A percentile compares a stretch with the other conserved stretches of the same genome.
phyloP scores from a whole-genome alignment of 2,329 filamentous ascomycete species.

The Diplodia sapinea region DNA sequence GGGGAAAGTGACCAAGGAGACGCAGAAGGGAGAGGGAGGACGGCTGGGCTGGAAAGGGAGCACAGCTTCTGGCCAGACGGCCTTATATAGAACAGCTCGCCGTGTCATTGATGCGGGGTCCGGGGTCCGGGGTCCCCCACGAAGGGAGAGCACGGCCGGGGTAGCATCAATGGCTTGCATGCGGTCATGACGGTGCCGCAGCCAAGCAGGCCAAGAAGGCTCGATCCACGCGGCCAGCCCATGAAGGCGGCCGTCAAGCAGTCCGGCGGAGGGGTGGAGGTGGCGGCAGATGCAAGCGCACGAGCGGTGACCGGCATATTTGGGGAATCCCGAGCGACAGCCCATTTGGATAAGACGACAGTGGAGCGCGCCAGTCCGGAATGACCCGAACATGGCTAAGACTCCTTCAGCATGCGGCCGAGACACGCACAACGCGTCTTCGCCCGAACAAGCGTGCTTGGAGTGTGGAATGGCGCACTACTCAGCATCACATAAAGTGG shows the following conservation, averaged over 20 bases:
- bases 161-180: constrained; percentile 23
- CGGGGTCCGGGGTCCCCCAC: neutral
- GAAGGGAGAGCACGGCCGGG: constrained; percentile 19
- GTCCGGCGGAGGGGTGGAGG: neutral
- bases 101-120: neutral
- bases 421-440: constrained; percentile 15
- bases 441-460: constrained; percentile 19
- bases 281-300: constrained; percentile 1
- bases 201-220: constrained; percentile 30
- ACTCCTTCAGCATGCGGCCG: constrained; percentile 18
- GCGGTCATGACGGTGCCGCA: constrained; percentile 5
- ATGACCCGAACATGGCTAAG: constrained; percentile 24
- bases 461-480: neutral
- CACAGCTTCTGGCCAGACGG: neutral
- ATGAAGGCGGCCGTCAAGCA: constrained; percentile 10
- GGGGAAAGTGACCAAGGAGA: neutral
- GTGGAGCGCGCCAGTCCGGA: constrained; percentile 6
- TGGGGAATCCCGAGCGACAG: constrained; percentile 8
- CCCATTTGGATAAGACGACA: neutral
- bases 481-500: neutral
- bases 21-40: neutral
- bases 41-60: constrained; percentile 1
- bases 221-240: constrained; percentile 15
- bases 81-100: constrained; percentile 8
- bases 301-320: constrained; percentile 1